Base-by-base conservation (phyloP, 495 filamentous ascomycete species). In the Cairneyella variabilis region DNA sequence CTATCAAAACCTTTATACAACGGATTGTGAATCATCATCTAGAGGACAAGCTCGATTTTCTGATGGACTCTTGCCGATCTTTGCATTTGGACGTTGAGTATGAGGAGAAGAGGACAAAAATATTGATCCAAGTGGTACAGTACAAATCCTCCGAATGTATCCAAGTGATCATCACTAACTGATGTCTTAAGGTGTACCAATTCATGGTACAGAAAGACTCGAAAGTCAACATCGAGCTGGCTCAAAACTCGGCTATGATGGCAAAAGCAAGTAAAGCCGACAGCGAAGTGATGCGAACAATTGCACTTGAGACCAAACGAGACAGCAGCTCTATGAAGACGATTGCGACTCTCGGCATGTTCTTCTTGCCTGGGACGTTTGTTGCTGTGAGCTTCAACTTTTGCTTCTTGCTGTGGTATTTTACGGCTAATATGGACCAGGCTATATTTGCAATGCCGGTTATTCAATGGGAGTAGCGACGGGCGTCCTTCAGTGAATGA, bases 301-400 rank as follows among this genome's bases (percentile, higher is more conserved):
- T 78, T 21, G 76, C 77, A 5, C 71, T 77, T 52, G 72, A 74
- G 17, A 73, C 68, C 37, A 78, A 77, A 55, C 69, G 72, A 28
- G 77, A 80, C 54, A 71, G 71, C 36, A 70, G 68, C 1, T 72
- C 75, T 3, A 78, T 77, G 77, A 80, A 78, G 52, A 76, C 75
- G 3, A 60, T 80, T 34, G 74, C 74, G 7, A 67, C 78, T 1
- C 66, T 80, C n/a, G 76, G 76, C 17, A 75, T 76, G n/a, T 61
- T 80, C 11, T 80, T 79, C 63, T 63, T 80, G 0, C 77, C 77
- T 2, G 75, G 72, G 2, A 76, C 76, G 2, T 74, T 70, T 53
- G 64, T 80, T 18, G 72, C 75, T 12, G 53, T 48, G 20, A 54
- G 32, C 39, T 4, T 22, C n/a, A n/a, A n/a, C n/a, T 21, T 11